phyloP scores from a whole-genome alignment of 305 asterid species.

The Fraxinus latifolia region DNA sequence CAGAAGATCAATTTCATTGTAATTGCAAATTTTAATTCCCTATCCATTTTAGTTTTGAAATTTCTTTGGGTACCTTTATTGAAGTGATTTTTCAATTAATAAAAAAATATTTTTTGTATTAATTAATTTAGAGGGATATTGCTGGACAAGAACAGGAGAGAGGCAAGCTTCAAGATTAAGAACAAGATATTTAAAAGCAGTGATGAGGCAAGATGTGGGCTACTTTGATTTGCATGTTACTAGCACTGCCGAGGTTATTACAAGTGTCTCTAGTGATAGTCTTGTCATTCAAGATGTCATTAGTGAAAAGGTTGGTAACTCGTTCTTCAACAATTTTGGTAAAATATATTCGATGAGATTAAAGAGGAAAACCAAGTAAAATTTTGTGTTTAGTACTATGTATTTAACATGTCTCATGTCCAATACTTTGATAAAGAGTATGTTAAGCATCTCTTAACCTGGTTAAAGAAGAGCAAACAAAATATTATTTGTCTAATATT shows the following conservation, averaged over 20 bases:
- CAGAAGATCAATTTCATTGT: neutral
- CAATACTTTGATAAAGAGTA: neutral
- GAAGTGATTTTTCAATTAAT: neutral
- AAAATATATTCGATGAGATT: neutral
- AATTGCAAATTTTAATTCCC: neutral
- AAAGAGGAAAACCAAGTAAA: neutral
- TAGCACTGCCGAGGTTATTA: constrained; percentile 82
- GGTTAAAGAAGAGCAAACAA: neutral
- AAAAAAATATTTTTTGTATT: constrained; percentile 15
- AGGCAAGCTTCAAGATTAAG: constrained; percentile 81
- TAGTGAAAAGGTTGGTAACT: constrained; percentile 67
- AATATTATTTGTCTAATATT: neutral
- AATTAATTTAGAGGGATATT: constrained; percentile 67
- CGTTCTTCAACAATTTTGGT: neutral
- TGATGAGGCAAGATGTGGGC: constrained; percentile 92
- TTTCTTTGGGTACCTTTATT: neutral
- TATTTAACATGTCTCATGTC: neutral
- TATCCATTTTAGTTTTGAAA: neutral
- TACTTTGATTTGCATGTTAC: constrained; percentile 89
- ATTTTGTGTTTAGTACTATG: neutral
- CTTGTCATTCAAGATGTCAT: constrained; percentile 85
- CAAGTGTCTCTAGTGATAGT: constrained; percentile 82
- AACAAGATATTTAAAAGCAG: constrained; percentile 72
- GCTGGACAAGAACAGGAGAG: constrained; percentile 96
- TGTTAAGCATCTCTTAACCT: neutral